phyloP scores from a whole-genome alignment of 495 filamentous ascomycete species.

The Neurospora sp. region DNA sequence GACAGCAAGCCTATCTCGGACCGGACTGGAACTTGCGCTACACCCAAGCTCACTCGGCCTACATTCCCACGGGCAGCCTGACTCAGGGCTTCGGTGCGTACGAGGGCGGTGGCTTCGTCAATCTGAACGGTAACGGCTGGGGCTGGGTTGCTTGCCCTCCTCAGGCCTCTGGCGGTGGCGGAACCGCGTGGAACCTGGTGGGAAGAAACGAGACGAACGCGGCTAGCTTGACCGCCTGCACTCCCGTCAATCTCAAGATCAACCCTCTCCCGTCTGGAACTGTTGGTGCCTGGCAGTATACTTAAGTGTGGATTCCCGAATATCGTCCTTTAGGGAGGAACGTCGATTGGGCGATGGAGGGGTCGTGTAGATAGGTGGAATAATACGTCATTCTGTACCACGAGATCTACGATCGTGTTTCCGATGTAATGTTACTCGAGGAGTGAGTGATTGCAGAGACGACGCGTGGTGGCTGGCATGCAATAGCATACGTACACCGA shows the following conservation, averaged over 20 bases:
- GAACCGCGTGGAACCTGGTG: slow-evolving; percentile 20
- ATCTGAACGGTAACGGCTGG: slow-evolving; percentile 25
- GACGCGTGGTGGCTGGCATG: background rate
- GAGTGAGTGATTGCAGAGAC: background rate
- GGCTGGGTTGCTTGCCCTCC: slow-evolving; percentile 28
- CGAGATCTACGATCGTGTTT: background rate
- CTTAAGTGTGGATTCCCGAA: slow-evolving; percentile 3
- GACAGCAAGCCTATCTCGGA: slow-evolving; percentile 53
- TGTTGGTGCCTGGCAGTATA: slow-evolving; percentile 25
- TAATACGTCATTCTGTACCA: background rate
- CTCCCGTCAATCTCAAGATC: slow-evolving; percentile 20
- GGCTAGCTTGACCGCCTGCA: slow-evolving; percentile 12
- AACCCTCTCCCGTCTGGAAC: slow-evolving; percentile 10
- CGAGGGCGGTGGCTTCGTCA: slow-evolving; percentile 24
- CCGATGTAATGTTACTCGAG: background rate
- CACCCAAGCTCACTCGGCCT: slow-evolving; percentile 50
- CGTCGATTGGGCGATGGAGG: background rate
- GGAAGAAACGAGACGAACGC: slow-evolving; percentile 23
- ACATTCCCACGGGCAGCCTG: slow-evolving; percentile 43
- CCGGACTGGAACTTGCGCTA: slow-evolving; percentile 47
- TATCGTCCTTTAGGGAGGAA: background rate
- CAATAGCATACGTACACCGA: background rate
- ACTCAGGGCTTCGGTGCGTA: slow-evolving; percentile 31
- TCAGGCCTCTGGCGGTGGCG: slow-evolving; percentile 14
- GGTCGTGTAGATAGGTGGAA: background rate